Evolutionary conservation across 2,329 filamentous ascomycete species (phyloP).

Genomic region (Furcasterigmium sp.): DNA sequence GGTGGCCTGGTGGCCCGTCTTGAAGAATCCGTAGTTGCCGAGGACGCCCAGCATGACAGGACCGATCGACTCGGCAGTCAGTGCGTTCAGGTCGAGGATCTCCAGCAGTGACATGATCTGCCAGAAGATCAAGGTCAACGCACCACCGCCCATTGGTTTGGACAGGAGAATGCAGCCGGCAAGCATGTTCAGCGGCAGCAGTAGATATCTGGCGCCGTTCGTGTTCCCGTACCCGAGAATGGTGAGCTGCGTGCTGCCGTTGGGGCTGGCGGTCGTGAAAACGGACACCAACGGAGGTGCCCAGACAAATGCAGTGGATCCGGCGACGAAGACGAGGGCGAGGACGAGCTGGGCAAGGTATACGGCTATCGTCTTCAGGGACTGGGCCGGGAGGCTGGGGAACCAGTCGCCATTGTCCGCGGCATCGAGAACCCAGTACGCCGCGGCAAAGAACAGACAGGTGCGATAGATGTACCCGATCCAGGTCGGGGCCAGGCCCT

Average conservation of each 20-base stretch:
- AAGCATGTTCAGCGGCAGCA: constrained; percentile 75
- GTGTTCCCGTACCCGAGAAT: constrained; percentile 90
- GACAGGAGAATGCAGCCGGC: constrained; percentile 74
- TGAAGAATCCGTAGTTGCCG: constrained; percentile 93
- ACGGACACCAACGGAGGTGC: constrained; percentile 80
- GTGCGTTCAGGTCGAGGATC: constrained; percentile 53
- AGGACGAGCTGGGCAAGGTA: constrained; percentile 77
- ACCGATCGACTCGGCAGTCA: constrained; percentile 68
- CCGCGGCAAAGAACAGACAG: constrained; percentile 68
- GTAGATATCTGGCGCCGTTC: constrained; percentile 84
- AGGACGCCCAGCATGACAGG: constrained; percentile 82
- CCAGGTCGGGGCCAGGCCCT: constrained; percentile 81
- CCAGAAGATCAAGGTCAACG: constrained; percentile 77
- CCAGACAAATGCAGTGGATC: constrained; percentile 80
- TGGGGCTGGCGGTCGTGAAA: constrained; percentile 39
- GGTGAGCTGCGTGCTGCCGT: constrained; percentile 55
- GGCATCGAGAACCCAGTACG: constrained; percentile 86
- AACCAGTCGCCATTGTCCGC: constrained; percentile 85
- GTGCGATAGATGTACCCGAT: constrained; percentile 73
- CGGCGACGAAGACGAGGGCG: constrained; percentile 74
- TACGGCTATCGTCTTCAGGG: constrained; percentile 69
- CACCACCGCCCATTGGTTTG: constrained; percentile 90
- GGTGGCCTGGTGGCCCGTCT: constrained; percentile 91
- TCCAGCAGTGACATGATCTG: constrained; percentile 78
- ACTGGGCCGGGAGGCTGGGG: constrained; percentile 47